Evolutionary conservation across 2,329 filamentous ascomycete genomes (phyloP).

Genomic region (Venturia effusa): DNA sequence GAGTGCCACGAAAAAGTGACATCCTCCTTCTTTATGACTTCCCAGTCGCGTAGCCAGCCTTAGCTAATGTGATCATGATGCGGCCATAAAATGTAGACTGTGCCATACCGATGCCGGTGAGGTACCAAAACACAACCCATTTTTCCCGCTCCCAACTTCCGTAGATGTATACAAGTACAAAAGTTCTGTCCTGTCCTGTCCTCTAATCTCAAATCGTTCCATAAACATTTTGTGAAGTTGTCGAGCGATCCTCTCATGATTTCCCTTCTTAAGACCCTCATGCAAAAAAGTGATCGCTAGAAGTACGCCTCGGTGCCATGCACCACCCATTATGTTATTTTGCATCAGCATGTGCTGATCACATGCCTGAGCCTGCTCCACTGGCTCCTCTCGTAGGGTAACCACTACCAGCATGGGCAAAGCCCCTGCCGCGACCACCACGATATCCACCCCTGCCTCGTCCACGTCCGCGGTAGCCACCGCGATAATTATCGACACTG

Average conservation of each 20-base stretch:
- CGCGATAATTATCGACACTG: slow-evolving; percentile 75
- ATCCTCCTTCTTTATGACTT: too few species aligned
- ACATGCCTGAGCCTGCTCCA: background rate
- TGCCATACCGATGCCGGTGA: background rate
- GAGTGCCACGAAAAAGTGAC: too few species aligned
- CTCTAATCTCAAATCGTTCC: slow-evolving; percentile 3
- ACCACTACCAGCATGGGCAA: slow-evolving; percentile 15
- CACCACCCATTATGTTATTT: background rate
- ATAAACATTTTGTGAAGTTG: background rate
- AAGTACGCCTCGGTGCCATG: slow-evolving; percentile 3
- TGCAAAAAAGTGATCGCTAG: background rate
- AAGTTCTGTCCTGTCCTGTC: too few species aligned
- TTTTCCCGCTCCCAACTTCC: background rate
- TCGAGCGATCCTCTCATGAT: background rate
- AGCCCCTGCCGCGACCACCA: slow-evolving; percentile 21
- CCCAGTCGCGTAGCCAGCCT: too few species aligned
- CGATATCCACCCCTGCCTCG: slow-evolving; percentile 35
- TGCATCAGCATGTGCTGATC: background rate
- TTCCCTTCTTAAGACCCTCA: background rate
- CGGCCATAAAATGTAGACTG: background rate
- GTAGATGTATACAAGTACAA: slow-evolving; percentile 1
- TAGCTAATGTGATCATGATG: background rate
- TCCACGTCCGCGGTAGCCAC: slow-evolving; percentile 66
- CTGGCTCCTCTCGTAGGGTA: background rate
- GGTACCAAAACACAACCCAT: background rate